Base-by-base conservation (phyloP, 768 basidiomycete species). In the Solioccasus polychromus region DNA sequence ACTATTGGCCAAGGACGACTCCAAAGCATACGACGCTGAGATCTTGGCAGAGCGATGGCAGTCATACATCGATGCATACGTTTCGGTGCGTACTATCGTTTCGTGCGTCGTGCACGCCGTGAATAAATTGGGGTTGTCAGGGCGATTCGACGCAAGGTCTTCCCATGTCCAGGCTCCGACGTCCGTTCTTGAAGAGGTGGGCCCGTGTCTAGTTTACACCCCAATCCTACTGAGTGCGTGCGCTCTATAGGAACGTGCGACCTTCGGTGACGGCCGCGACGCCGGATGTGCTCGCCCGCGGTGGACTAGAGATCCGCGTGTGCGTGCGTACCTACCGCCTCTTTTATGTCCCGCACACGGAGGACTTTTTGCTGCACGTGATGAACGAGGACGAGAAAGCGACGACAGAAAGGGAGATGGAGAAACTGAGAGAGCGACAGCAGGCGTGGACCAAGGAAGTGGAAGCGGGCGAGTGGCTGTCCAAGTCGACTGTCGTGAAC, bases 41-140 rank as follows among this genome's bases (percentile, higher is more conserved):
- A 82, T 84, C 15, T 65, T 85, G 44, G 85, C 82, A 10, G 84
- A 82, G 4, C 75, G 88, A 31, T 92, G 88, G 88, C 83, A 88
- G 53, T 69, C 77, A 0, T 91, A 91, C 60, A 78, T 91, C 43
- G 83, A 88, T 42, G 80, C 85, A 0, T 91, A 78, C 60, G 82
- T 85, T 45, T 79, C 81, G 47, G 80, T 88, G 55, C 9, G 77
- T 58, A 15, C 22, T 44, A 47, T 12, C 17, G 1, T 34, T 34
- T 2, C 23, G 12, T 8, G 15, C 19, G 25, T 22, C 8, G 19
- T 37, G 15, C 24, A 35, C 37, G 36, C 37, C n/a, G n/a, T n/a
- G 17, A 25, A 28, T 15, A 11, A 48, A 54, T 26, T 9, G 22
- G 35, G 40, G 17, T 29, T 32, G 31, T n/a, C 50, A 88, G 85